phyloP scores from a whole-genome alignment of 768 basidiomycete species.

The Mycena vitilis region DNA sequence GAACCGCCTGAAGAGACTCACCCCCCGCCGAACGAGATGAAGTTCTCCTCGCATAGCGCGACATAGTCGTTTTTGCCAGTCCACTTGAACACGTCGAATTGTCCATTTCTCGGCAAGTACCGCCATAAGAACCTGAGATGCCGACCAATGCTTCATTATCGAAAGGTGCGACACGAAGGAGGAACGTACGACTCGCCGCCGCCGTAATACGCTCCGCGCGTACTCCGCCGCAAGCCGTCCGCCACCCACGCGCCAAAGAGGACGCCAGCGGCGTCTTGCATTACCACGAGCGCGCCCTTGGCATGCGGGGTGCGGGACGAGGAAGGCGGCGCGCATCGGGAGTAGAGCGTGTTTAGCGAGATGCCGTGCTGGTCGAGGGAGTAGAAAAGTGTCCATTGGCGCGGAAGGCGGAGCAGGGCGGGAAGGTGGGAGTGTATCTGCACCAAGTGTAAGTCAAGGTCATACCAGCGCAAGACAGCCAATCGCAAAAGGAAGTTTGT shows the following conservation, averaged over 20 bases:
- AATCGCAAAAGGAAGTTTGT: neutral
- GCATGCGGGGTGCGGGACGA: slow-evolving; percentile 44
- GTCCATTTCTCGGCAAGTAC: slow-evolving; percentile 51
- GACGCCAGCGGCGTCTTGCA: slow-evolving; percentile 71
- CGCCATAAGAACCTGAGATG: slow-evolving; percentile 82
- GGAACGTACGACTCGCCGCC: slow-evolving; percentile 84
- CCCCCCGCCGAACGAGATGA: slow-evolving; percentile 94
- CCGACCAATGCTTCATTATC: slow-evolving; percentile 1
- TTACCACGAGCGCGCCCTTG: slow-evolving; percentile 66
- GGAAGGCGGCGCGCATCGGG: slow-evolving; percentile 63
- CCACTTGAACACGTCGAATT: slow-evolving; percentile 78
- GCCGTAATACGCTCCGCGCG: slow-evolving; percentile 81
- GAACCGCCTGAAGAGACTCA: slow-evolving; percentile 50
- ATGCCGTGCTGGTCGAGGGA: slow-evolving; percentile 97
- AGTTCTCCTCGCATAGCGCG: slow-evolving; percentile 83
- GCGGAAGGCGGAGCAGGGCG: slow-evolving; percentile 76
- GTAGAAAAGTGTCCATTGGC: slow-evolving; percentile 83
- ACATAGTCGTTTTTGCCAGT: slow-evolving; percentile 94
- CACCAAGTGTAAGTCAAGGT: neutral
- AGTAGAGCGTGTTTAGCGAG: slow-evolving; percentile 89
- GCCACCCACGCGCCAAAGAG: slow-evolving; percentile 89
- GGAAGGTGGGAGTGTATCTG: slow-evolving; percentile 82
- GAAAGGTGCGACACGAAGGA: neutral
- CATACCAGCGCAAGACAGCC: too few species aligned
- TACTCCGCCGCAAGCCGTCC: slow-evolving; percentile 72